A percentile compares a stretch with the other conserved stretches of the same genome.
phyloP scores from a whole-genome alignment of 2,329 filamentous ascomycete genomes.

The Aspergillus candidus region DNA sequence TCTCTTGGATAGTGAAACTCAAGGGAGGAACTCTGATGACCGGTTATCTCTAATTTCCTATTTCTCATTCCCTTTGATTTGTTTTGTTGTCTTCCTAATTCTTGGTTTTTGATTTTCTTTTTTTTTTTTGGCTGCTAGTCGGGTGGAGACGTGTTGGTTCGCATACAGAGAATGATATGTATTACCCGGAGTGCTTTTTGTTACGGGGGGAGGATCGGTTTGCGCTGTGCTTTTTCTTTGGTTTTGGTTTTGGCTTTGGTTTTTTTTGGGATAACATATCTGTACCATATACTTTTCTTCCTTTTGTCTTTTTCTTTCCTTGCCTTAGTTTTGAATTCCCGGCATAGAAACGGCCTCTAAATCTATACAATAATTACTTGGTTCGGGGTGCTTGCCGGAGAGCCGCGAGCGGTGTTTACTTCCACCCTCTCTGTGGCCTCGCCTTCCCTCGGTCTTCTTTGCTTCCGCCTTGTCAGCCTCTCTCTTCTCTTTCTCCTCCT shows the following conservation, averaged over 20 bases:
- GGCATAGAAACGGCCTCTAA: not conserved
- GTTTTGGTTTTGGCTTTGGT: conserved; percentile 2
- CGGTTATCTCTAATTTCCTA: conserved; percentile 10
- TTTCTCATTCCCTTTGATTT: conserved; percentile 17
- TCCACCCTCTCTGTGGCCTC: conserved; percentile 11
- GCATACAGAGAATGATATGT: conserved; percentile 3
- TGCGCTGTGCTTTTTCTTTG: not conserved
- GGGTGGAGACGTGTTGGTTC: too few species aligned
- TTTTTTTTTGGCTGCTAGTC: conserved; percentile 6
- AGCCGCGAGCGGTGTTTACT: conserved; percentile 15
- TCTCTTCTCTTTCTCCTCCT: conserved; percentile 9
- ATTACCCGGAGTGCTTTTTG: conserved; percentile 1
- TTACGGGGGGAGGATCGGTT: not conserved
- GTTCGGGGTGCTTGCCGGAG: conserved; percentile 7
- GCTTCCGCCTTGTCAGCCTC: conserved; percentile 7
- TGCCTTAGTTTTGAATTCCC: not conserved
- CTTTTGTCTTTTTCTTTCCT: conserved; percentile 7
- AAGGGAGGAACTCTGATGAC: conserved; percentile 17
- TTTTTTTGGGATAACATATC: conserved; percentile 5
- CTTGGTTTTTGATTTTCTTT: conserved; percentile 1
- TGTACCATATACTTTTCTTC: conserved; percentile 17
- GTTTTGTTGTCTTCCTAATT: conserved; percentile 6
- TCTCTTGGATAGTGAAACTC: conserved; percentile 13
- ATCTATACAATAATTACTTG: not conserved
- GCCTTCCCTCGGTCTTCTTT: conserved; percentile 3